A percentile compares a stretch with the other conserved stretches of the same genome.
Evolutionary conservation across 192 early-diverging fungal species (phyloP).

Genomic region (Coemansia sp.): DNA sequence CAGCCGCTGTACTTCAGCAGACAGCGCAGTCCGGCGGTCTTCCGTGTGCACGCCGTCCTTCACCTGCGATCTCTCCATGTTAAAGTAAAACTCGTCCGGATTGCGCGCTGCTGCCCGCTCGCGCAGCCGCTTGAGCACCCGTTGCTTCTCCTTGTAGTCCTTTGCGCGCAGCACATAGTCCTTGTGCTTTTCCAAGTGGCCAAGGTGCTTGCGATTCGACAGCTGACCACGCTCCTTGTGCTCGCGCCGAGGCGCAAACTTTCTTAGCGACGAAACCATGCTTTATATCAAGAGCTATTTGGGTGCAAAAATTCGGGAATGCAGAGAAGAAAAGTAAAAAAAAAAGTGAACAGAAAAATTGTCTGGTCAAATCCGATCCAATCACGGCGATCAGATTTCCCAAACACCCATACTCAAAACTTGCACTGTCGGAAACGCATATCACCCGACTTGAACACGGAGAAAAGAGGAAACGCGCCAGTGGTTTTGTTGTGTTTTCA

Average conservation of each 20-base stretch:
- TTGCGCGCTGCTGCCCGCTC: constrained; percentile 86
- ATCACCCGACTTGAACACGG: not conserved
- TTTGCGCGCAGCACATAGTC: constrained; percentile 94
- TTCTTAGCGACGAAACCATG: constrained; percentile 70
- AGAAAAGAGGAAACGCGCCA: too few species aligned
- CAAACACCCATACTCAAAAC: not conserved
- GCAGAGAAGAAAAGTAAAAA: constrained; percentile 2
- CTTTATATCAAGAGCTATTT: too few species aligned
- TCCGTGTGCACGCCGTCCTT: constrained; percentile 80
- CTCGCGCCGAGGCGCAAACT: constrained; percentile 80
- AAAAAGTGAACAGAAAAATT: not conserved
- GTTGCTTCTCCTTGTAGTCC: constrained; percentile 87
- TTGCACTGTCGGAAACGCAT: not conserved
- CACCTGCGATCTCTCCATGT: constrained; percentile 87
- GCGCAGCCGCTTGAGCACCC: constrained; percentile 77
- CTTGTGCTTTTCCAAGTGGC: constrained; percentile 95
- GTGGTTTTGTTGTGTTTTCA: not conserved
- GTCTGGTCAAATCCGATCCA: not conserved
- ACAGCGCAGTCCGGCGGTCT: constrained; percentile 69
- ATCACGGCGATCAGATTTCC: not conserved
- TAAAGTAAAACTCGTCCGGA: constrained; percentile 98
- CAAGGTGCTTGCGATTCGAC: constrained; percentile 59
- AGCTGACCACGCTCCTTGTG: constrained; percentile 88
- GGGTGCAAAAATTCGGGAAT: too few species aligned
- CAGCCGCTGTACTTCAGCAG: constrained; percentile 73